Evolutionary conservation across 1,139 yeast species (phyloP).

Genomic region (Kodamaea ohmeri): DNA sequence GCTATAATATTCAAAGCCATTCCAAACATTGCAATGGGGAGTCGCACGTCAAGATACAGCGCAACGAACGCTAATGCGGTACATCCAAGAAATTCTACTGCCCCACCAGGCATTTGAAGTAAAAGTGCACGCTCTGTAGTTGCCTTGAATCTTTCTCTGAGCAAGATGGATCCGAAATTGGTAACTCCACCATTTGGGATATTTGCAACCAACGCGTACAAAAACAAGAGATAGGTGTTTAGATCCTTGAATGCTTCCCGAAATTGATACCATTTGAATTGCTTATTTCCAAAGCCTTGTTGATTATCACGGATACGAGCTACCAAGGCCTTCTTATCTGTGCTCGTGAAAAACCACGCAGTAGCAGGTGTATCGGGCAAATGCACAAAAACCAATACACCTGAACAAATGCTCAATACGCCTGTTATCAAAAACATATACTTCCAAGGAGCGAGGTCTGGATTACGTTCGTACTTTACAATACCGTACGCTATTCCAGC

Average conservation of each 20-base stretch:
- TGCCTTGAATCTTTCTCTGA: constrained; percentile 46
- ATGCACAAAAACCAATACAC: constrained; percentile 40
- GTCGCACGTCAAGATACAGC: constrained; percentile 20
- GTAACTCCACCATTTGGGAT: constrained; percentile 55
- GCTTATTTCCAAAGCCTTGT: constrained; percentile 58
- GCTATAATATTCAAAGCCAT: constrained; percentile 37
- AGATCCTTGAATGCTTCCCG: constrained; percentile 50
- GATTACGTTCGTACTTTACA: constrained; percentile 31
- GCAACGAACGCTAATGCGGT: constrained; percentile 20
- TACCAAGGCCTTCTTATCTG: constrained; percentile 43
- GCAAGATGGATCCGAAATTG: constrained; percentile 47
- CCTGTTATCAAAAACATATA: constrained; percentile 48
- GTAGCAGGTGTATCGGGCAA: constrained; percentile 54
- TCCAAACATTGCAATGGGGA: constrained; percentile 42
- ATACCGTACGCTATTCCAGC: constrained; percentile 47
- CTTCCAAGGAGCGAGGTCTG: constrained; percentile 45
- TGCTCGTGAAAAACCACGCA: constrained; percentile 42
- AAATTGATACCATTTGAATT: constrained; percentile 53
- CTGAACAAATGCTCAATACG: constrained; percentile 42
- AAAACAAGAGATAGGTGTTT: constrained; percentile 42
- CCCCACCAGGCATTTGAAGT: constrained; percentile 37
- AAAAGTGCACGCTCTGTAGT: constrained; percentile 33
- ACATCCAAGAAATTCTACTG: constrained; percentile 43
- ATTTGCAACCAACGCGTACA: constrained; percentile 38
- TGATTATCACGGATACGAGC: constrained; percentile 37